These are phyloP conservation scores for Apostasia ramifera DNA, from an alignment of 106 monocot species.

Conservation along the genomic window DNA sequence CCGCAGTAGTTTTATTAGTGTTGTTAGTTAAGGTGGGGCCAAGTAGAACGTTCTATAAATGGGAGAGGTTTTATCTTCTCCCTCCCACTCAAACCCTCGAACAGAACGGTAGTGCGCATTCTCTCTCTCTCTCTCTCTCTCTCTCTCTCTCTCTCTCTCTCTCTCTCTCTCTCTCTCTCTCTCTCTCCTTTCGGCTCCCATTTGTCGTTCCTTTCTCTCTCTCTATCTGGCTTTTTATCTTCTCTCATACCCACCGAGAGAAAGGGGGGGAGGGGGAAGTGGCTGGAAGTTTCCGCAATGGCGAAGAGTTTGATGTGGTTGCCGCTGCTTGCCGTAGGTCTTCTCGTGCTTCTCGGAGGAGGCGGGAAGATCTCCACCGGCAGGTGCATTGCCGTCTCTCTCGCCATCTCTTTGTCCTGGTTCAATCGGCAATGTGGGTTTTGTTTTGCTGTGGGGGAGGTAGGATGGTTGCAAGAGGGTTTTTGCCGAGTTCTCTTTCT, in stretches of 20 bases:
- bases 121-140: not conserved
- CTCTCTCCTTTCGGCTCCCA: not conserved
- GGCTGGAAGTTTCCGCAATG: constrained; percentile 4
- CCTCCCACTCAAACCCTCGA: not conserved
- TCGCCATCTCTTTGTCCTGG: not conserved
- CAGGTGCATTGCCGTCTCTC: not conserved
- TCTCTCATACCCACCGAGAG: not conserved
- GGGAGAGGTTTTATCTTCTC: not conserved
- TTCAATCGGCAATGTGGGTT: not conserved
- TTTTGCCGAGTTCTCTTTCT: too few relatives aligned
- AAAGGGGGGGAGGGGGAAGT: not conserved
- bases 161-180: not conserved
- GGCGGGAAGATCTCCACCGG: not conserved
- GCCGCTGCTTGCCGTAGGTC: not conserved
- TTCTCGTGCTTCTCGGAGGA: constrained; percentile 5
- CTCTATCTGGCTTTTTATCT: not conserved
- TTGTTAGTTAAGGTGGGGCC: constrained; percentile 1
- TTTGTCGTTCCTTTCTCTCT: not conserved
- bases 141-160: not conserved
- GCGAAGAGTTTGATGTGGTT: constrained; percentile 3
- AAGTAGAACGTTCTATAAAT: constrained; percentile 6
- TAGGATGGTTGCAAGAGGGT: not conserved
- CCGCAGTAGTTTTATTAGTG: too few relatives aligned
- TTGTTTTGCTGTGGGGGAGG: not conserved
- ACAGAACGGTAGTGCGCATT: not conserved